Evolutionary conservation across 176 grass and related monocot genomes (phyloP).

Genomic region (Hordeum vulgare): MorexV3_pseudomolecules_assembly NC_058523.1:116438771-116439270

Average conservation of each 20-base stretch:
- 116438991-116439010: conserved; percentile 95
- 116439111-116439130: background rate
- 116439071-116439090: background rate
- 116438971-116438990: conserved; percentile 97
- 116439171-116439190: too few relatives aligned
- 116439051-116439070: background rate
- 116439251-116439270: background rate
- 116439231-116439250: background rate
- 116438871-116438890: conserved; percentile 95
- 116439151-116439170: background rate
- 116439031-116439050: conserved; percentile 4
- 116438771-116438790: conserved; percentile 56
- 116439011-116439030: conserved; percentile 25
- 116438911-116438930: conserved; percentile 99
- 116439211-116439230: background rate
- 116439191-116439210: background rate
- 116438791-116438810: conserved; percentile 99
- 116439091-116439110: background rate
- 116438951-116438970: conserved; percentile 90
- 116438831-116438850: conserved; percentile 96
- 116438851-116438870: conserved; percentile 90
- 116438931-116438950: conserved; percentile 95
- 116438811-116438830: conserved; percentile 82
- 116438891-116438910: conserved; percentile 96
- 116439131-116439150: background rate